A percentile compares a stretch with the other conserved stretches of the same genome.
These are phyloP conservation scores for Gnaphalium uliginosum DNA, from an alignment of 129 eudicot genomes.

Conservation along the genomic window DNA sequence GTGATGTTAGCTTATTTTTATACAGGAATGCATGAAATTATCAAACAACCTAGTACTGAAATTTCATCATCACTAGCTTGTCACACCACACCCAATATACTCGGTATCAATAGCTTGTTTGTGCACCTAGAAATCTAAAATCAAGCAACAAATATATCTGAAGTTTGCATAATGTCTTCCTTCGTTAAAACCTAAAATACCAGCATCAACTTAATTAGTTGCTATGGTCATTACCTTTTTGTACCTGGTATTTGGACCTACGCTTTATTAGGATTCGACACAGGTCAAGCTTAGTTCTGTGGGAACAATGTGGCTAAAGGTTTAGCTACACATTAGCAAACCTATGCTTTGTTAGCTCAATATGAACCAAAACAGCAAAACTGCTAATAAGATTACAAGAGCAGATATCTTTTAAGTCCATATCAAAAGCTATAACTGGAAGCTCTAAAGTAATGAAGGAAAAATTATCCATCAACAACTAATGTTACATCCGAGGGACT, in stretches of 20 bases:
- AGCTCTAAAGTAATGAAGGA: background rate
- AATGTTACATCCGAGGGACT: background rate
- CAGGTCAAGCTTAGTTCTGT: background rate
- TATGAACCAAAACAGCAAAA: background rate
- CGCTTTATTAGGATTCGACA: background rate
- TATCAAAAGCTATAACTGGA: background rate
- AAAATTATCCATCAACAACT: background rate
- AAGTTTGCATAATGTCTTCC: background rate
- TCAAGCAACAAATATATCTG: background rate
- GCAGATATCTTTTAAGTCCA: background rate
- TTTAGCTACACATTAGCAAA: background rate
- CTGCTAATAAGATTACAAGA: background rate
- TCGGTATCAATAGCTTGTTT: background rate
- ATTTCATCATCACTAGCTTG: background rate
- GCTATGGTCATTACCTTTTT: background rate
- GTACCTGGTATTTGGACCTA: background rate
- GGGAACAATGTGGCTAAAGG: background rate
- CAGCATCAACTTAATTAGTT: background rate
- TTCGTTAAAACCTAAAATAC: background rate
- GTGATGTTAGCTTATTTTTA: background rate
- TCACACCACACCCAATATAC: constrained; percentile 2
- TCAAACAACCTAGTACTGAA: background rate
- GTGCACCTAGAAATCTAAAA: constrained; percentile 1
- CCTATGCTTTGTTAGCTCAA: background rate
- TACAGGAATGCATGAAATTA: background rate